A percentile compares a stretch with the other conserved stretches of the same genome.
phyloP scores from a whole-genome alignment of 208 protist genomes.

The Entamoeba histolytica region DNA sequence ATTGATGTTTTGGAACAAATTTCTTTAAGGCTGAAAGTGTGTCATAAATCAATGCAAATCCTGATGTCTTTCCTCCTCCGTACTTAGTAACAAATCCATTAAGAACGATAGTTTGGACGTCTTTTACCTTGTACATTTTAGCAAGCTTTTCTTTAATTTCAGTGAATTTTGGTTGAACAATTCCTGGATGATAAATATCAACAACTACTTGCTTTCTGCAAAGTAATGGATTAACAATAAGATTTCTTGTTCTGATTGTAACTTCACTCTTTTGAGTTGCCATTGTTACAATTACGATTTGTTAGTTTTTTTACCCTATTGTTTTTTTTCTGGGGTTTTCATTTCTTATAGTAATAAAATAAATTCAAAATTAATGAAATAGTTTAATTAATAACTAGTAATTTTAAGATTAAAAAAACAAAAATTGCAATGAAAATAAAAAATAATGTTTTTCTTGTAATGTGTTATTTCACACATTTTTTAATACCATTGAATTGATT shows the following conservation, averaged over 20 bases:
- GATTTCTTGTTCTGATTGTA: conserved; percentile 69
- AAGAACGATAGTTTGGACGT: conserved; percentile 64
- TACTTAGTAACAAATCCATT: conserved; percentile 93
- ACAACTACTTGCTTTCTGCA: conserved; percentile 84
- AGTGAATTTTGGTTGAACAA: conserved; percentile 43
- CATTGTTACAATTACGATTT: not conserved
- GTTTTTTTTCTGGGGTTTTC: not conserved
- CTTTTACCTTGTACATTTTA: conserved; percentile 78
- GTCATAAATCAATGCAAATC: conserved; percentile 98
- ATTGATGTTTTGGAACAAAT: conserved; percentile 86
- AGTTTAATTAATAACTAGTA: no score
- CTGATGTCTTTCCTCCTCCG: conserved; percentile 86
- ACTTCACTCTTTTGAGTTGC: conserved; percentile 4
- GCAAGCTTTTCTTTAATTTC: conserved; percentile 73
- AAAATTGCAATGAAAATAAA: no score
- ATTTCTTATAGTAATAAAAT: no score
- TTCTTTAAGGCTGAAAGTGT: conserved; percentile 59
- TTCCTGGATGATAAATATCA: conserved; percentile 59
- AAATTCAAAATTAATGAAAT: no score
- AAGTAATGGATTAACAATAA: conserved; percentile 95
- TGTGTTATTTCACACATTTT: no score
- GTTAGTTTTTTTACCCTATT: not conserved
- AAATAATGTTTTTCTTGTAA: no score
- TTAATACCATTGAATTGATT: no score
- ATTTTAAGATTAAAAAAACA: no score